Conservation (phyloP, 129 eudicot genomes). For the Helianthus tuberosus region DNA sequence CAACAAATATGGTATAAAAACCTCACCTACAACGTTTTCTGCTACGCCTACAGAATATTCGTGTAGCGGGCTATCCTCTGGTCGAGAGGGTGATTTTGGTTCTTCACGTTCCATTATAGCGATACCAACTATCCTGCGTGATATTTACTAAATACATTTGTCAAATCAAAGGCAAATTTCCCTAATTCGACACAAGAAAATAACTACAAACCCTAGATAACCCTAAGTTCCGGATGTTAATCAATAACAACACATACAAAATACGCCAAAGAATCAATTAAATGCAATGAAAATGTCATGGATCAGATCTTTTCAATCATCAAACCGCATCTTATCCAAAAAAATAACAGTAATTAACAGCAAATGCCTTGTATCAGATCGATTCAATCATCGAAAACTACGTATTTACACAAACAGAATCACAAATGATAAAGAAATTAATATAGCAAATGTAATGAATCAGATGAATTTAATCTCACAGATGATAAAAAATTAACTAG, state of each 20-base stretch:
- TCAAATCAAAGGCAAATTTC: not conserved
- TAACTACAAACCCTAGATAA: not conserved
- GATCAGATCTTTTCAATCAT: not conserved
- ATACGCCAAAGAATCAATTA: not conserved
- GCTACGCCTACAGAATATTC: not conserved
- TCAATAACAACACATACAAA: not conserved
- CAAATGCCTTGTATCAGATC: too few relatives aligned
- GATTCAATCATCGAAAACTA: too few relatives aligned
- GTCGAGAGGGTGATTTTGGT: not conserved
- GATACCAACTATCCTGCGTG: not conserved
- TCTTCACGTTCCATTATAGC: not conserved
- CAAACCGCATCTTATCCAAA: not conserved
- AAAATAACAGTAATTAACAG: too few relatives aligned
- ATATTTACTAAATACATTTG: not conserved
- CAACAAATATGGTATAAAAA: not conserved
- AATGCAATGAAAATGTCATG: not conserved
- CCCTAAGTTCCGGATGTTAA: not conserved
- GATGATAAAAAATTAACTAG: too few relatives aligned
- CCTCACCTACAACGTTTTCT: not conserved
- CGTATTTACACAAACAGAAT: too few relatives aligned
- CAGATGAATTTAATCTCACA: too few relatives aligned
- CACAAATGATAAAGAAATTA: too few relatives aligned
- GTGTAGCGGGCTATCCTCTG: not conserved
- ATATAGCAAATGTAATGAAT: too few relatives aligned
- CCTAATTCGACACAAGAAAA: not conserved